phyloP scores from a whole-genome alignment of 129 eudicot genomes.

The Helianthus tuberosus region DNA sequence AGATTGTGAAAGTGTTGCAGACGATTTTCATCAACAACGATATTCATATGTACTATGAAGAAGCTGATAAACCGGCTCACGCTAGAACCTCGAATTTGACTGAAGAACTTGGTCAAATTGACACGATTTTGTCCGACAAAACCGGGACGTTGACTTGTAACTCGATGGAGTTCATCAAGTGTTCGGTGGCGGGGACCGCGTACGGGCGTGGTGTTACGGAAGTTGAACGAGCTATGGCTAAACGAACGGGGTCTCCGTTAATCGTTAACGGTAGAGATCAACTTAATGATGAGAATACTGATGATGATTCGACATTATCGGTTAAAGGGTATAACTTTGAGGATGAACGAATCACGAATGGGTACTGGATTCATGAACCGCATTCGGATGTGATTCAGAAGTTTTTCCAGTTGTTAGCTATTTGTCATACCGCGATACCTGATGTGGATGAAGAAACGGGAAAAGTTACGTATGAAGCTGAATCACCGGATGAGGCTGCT shows the following conservation, averaged over 20 bases:
- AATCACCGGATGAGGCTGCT: slow-evolving; percentile 98
- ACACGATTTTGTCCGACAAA: slow-evolving; percentile 91
- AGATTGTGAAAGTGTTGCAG: slow-evolving; percentile 88
- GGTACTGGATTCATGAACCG: slow-evolving; percentile 75
- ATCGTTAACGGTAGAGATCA: slow-evolving; percentile 35
- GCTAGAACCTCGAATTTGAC: slow-evolving; percentile 94
- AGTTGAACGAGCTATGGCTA: slow-evolving; percentile 92
- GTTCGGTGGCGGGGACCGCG: slow-evolving; percentile 76
- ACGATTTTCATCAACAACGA: slow-evolving; percentile 82
- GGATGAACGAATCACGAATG: slow-evolving; percentile 74
- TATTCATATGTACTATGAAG: slow-evolving; percentile 83
- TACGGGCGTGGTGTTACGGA: slow-evolving; percentile 81
- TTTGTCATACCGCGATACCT: slow-evolving; percentile 94
- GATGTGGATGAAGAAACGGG: slow-evolving; percentile 73
- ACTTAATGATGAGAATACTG: slow-evolving; percentile 27
- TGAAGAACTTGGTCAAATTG: slow-evolving; percentile 92
- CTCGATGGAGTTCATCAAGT: slow-evolving; percentile 95
- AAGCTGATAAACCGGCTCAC: slow-evolving; percentile 82
- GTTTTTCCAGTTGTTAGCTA: slow-evolving; percentile 72
- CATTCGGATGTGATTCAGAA: slow-evolving; percentile 64
- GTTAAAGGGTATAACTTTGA: slow-evolving; percentile 88
- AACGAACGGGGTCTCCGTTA: slow-evolving; percentile 54
- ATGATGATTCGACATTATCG: slow-evolving; percentile 28
- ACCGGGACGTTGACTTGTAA: slow-evolving; percentile 95
- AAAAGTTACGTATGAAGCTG: slow-evolving; percentile 84